Evolutionary conservation across 2,329 filamentous ascomycete species (phyloP), one percentile per base, ranked within the genome.

Genomic region (Sarocladiaceae sp.): DNA sequence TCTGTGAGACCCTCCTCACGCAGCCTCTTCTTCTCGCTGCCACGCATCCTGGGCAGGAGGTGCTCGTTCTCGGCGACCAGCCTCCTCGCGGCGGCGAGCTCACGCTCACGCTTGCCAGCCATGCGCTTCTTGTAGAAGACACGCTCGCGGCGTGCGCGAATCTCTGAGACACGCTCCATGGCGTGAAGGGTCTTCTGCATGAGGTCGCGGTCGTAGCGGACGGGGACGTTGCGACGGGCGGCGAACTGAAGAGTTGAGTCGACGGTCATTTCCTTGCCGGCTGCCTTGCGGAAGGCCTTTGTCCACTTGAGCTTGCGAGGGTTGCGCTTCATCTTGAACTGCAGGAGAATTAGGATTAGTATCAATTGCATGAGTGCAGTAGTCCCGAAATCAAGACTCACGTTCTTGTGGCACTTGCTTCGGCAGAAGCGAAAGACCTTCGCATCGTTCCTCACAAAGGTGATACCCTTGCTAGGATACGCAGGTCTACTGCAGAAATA

Each of bases 241-340:
- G 88, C 85, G 69, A 97, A 95, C 60, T 88, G 85, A 49, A 98
- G 82, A 24, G 91, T 95, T 58, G 81, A 85, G 75, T 98, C 93
- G 67, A 97, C 90, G 46, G 87, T 86, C 88, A 95, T 81, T 62
- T 82, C 76, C 72, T 89, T 94, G 70, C 88, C 88, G 47, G 85
- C 83, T 15, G 63, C 63, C 62, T 83, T 84, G 60, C 89, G 85
- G 77, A 90, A 91, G 43, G 88, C 82, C 75, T 96, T 95, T 50
- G 91, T 96, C 93, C 91, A 96, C 68, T 89, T 93, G 56, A 97
- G 80, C 68, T 96, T 95, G 64, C 91, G 83, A 27, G 91, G 90
- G 70, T 97, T 96, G 54, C 93, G 83, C 85, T 95, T 95, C 88
- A 95, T 95, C 71, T 94, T 93, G 80, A 94, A 95, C 74, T 81